Evolutionary conservation across 2,329 filamentous ascomycete genomes (phyloP), one percentile per base, ranked within the genome.

Genomic region (Diaporthe batatas): DNA sequence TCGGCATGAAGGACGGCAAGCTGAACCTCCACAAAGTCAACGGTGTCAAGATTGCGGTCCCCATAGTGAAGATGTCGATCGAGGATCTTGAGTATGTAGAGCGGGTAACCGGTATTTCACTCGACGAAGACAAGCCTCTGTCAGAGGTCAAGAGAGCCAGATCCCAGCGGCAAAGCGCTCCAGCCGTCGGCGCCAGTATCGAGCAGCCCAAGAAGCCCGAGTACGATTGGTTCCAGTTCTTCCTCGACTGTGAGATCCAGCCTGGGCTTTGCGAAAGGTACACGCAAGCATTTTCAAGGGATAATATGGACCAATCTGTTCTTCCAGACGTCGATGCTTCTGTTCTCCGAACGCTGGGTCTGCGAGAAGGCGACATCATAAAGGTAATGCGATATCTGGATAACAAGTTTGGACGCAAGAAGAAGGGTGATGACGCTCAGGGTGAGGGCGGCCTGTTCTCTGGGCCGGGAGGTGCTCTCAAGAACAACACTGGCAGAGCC

Each of bases 201-300:
- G 88, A 92, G 76, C 84, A 86, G 59, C 81, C 84, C 29, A 86
- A 88, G 79, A 92, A 91, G 81, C 87, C 93, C 0, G 92, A 96
- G 62, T 97, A 98, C 81, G 96, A 99, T 81, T 99, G 96, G 96
- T 99, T 99, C 79, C 95, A 98, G 80, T 98, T 99, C 85, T 99
- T 99, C 87, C 85, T 99, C 53, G 91, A 92, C 75, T 97, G 95
- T 81, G 96, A 97, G 59, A 94, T 98, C 77, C 93, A 95, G 57
- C 94, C 96, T 64, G 94, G 97, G 73, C 91, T 98, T 58, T 99
- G 96, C 82, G 96, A 98, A 83, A 90, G 96, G 70, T 99, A 99
- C 80, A 92, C 95, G 1, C 93, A 95, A 79, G 94, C 94, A 2
- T 99, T 99, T 80, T 83, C 90, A 62, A 92, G 92, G 79, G 96